Percentiles rank a stretch among this genome's conserved stretches.
Conservation (phyloP, 441 rosid species). For the Populus hybrid region DNA sequence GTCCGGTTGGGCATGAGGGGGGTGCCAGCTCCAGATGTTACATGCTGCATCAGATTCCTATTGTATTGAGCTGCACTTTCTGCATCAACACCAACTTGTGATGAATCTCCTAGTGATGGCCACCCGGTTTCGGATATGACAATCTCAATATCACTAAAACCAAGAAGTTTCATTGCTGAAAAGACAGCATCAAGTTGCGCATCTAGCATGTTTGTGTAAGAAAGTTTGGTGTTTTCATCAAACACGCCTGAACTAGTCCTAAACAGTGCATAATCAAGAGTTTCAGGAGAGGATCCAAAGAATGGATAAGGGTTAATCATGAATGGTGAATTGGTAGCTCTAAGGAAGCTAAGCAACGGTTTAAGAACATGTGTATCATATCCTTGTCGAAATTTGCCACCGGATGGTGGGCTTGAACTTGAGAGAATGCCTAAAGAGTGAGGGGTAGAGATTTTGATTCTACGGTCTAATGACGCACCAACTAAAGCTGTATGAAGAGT, state of each 20-base stretch:
- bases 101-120: conserved; percentile 67
- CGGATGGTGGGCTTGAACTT: conserved; percentile 62
- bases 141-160: conserved; percentile 64
- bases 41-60: conserved; percentile 52
- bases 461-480: conserved; percentile 41
- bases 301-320: conserved; percentile 87
- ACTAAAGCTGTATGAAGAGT: conserved; percentile 68
- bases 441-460: conserved; percentile 69
- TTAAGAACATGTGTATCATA: conserved; percentile 55
- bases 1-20: conserved; percentile 83
- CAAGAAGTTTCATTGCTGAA: conserved; percentile 65
- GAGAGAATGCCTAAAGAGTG: conserved; percentile 71
- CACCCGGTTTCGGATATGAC: conserved; percentile 85
- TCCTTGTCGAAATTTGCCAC: conserved; percentile 65
- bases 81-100: conserved; percentile 54
- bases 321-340: conserved; percentile 60
- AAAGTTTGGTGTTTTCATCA: conserved; percentile 48
- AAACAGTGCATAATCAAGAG: conserved; percentile 71
- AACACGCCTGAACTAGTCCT: conserved; percentile 55
- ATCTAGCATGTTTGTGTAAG: conserved; percentile 75
- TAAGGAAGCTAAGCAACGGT: conserved; percentile 69
- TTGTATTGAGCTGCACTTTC: conserved; percentile 61
- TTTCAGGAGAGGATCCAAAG: conserved; percentile 60
- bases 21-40: conserved; percentile 61
- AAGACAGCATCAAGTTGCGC: conserved; percentile 79